Evolutionary conservation across 129 eudicot genomes (phyloP).

Genomic region (Lonicera japonica): DNA sequence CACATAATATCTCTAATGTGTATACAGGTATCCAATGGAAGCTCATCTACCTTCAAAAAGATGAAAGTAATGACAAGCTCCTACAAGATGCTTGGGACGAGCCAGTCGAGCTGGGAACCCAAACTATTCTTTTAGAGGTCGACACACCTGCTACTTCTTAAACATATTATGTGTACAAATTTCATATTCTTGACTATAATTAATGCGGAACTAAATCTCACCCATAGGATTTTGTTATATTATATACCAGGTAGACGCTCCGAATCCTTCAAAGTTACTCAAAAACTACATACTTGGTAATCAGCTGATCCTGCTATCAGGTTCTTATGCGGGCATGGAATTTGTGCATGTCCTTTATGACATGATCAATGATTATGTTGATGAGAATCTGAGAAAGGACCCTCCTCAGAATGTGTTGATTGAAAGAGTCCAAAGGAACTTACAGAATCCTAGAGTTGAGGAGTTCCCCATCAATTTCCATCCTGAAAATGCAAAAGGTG

Average conservation of each 20-base stretch:
- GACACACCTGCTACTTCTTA: background rate
- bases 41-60: too few species aligned
- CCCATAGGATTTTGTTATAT: background rate
- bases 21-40: slow-evolving; percentile 73
- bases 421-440: slow-evolving; percentile 74
- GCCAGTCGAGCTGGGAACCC: slow-evolving; percentile 85
- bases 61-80: slow-evolving; percentile 84
- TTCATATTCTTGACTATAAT: background rate
- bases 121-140: slow-evolving; percentile 91
- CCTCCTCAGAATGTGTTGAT: slow-evolving; percentile 80
- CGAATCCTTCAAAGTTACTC: slow-evolving; percentile 82
- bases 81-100: slow-evolving; percentile 89
- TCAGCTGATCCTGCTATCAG: slow-evolving; percentile 71
- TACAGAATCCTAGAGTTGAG: slow-evolving; percentile 84
- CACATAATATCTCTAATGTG: background rate
- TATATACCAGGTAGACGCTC: slow-evolving; percentile 73
- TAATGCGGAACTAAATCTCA: background rate
- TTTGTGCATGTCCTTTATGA: slow-evolving; percentile 84
- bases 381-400: slow-evolving; percentile 73
- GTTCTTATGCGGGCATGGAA: slow-evolving; percentile 88
- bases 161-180: background rate
- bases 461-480: too few species aligned
- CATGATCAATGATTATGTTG: slow-evolving; percentile 86
- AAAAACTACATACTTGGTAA: slow-evolving; percentile 92
- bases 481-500: slow-evolving; percentile 60